These are phyloP conservation scores for Carpinus fangiana DNA, from an alignment of 306 rosid species.

Conservation along the genomic window DNA sequence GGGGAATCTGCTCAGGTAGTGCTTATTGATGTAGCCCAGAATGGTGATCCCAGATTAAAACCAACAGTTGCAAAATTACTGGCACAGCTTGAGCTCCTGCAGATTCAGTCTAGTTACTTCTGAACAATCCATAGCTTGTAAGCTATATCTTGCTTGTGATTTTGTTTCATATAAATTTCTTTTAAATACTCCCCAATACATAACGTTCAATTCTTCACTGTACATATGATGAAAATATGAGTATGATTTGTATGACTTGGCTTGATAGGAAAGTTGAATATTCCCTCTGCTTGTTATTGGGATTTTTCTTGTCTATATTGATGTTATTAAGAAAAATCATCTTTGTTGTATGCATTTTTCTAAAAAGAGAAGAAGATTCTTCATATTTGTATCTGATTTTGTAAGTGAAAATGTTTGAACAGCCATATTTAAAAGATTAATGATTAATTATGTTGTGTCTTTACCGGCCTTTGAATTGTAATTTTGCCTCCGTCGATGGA, in stretches of 20 bases:
- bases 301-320: neutral
- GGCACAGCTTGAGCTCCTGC: slow-evolving; percentile 74
- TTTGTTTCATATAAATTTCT: neutral
- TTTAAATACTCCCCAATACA: neutral
- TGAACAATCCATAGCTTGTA: slow-evolving; percentile 33
- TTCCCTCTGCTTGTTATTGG: neutral
- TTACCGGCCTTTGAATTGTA: too few species aligned
- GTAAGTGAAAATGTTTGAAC: too few species aligned
- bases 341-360: too few species aligned
- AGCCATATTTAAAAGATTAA: too few species aligned
- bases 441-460: too few species aligned
- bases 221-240: neutral
- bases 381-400: too few species aligned
- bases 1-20: slow-evolving; percentile 72
- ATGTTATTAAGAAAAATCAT: neutral
- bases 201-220: neutral
- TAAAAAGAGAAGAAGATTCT: too few species aligned
- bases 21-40: slow-evolving; percentile 81
- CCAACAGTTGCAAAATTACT: slow-evolving; percentile 69
- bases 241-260: neutral
- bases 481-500: too few species aligned
- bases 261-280: neutral
- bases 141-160: slow-evolving; percentile 6
- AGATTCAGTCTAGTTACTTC: slow-evolving; percentile 71
- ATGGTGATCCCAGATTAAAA: slow-evolving; percentile 70